Evolutionary conservation across 768 basidiomycete genomes (phyloP), one percentile per base, ranked within the genome.

Genomic region (Tephrocybe sp.): DNA sequence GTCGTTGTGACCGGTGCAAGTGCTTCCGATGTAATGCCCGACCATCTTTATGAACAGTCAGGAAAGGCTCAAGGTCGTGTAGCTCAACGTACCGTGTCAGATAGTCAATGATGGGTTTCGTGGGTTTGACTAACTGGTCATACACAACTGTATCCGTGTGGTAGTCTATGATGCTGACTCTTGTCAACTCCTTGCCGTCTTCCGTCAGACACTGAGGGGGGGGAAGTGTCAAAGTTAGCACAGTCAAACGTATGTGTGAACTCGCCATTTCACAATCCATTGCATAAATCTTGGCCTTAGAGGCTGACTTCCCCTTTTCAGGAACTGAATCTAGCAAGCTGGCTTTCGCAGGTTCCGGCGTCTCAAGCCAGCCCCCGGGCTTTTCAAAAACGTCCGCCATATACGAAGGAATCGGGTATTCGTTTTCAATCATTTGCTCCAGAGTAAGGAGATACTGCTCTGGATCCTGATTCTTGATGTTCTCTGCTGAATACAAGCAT

Each of bases 191-290:
- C 58, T 90, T 93, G 8, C 94, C 95, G 48, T 89, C 88, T 61
- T 87, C 87, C 1, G 94, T 95, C 66, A 87, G 58, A 63, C 94
- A 96, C 94, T 97, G 32, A 30, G 31, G 17, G 39, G 0, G 36
- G 23, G 39, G 10, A 40, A 0, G 50, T 33, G 51, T 45, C 19
- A 41, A n/a, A 31, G 17, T 16, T 13, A 42, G 2, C 49, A 48
- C n/a, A 40, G 42, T 4, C 16, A 31, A 14, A 44, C 43, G 14
- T 26, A 10, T 32, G 19, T 30, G n/a, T 7, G 14, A 9, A 61
- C 81, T 47, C 53, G 92, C 95, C 96, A 98, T 98, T 67, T 98
- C 96, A 66, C 96, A 98, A 74, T 99, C 96, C 41, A 99, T 79
- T 0, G 92, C 91, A 49, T 89, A 85, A 20, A 96, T 79, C 52